These are phyloP conservation scores for Ambrosia artemisiifolia DNA, from an alignment of 129 eudicot species.

Conservation along the genomic window DNA sequence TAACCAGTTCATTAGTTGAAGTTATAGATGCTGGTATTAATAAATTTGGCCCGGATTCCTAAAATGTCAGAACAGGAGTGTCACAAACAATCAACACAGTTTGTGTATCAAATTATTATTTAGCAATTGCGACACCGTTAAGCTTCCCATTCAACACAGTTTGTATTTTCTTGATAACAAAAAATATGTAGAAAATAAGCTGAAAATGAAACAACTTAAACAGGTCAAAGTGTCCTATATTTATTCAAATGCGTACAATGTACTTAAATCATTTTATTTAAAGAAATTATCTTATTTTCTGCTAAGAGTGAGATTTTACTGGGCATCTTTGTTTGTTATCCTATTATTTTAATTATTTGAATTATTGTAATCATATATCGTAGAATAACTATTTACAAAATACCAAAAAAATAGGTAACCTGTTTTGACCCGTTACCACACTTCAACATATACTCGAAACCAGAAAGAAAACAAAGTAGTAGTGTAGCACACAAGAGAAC, in stretches of 20 bases:
- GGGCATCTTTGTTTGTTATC: neutral
- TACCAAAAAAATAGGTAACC: neutral
- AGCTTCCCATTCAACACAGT: neutral
- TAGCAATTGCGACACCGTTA: neutral
- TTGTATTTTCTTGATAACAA: neutral
- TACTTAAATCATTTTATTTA: neutral
- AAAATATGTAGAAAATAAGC: neutral
- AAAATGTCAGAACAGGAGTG: constrained; percentile 14
- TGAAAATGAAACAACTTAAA: neutral
- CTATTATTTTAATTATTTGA: neutral
- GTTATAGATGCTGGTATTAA: constrained; percentile 85
- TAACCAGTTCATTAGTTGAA: constrained; percentile 86
- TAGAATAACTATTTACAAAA: neutral
- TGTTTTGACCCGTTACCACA: neutral
- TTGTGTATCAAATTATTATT: neutral
- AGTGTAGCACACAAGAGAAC: neutral
- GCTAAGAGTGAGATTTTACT: no score
- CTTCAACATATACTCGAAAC: neutral
- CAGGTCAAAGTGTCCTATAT: constrained; percentile 1
- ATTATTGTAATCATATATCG: neutral
- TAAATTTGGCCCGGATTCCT: constrained; percentile 96
- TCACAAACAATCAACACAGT: constrained; percentile 11
- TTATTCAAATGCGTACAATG: neutral
- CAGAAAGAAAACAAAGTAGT: neutral
- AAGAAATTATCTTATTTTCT: neutral